Conservation (phyloP, 1,139 yeast genomes). For the Pichia kudriavzevii region DNA sequence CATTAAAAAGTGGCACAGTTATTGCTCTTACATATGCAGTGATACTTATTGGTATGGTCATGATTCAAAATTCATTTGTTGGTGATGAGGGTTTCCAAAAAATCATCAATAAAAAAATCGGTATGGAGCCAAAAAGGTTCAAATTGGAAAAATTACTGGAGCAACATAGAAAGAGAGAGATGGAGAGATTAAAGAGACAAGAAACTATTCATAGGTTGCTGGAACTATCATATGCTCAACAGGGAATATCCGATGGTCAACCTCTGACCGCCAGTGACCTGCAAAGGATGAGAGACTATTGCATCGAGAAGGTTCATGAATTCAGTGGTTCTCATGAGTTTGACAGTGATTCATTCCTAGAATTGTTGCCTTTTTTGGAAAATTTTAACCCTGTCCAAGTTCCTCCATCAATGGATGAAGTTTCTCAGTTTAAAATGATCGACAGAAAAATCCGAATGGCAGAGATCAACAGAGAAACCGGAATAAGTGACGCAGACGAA, state of each 20-base stretch:
- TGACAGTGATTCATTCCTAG: too few relatives aligned
- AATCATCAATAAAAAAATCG: constrained; percentile 48
- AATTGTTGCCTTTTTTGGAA: neutral
- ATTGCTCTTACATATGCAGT: constrained; percentile 27
- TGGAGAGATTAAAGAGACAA: neutral
- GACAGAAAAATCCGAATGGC: neutral
- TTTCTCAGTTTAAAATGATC: neutral
- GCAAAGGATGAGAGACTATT: neutral
- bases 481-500: too few relatives aligned
- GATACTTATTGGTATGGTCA: constrained; percentile 13
- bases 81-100: constrained; percentile 60
- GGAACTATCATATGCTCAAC: neutral
- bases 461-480: too few relatives aligned
- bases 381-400: neutral
- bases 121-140: constrained; percentile 41
- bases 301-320: too few relatives aligned
- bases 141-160: constrained; percentile 17
- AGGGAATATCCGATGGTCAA: neutral
- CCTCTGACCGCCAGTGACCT: neutral
- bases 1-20: constrained; percentile 29
- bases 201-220: neutral
- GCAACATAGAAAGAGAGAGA: constrained; percentile 3
- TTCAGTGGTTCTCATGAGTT: too few relatives aligned
- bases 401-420: neutral
- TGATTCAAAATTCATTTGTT: constrained; percentile 58